Conservation (phyloP, 441 rosid genomes). For the Pelargonium cotyledonis region DNA sequence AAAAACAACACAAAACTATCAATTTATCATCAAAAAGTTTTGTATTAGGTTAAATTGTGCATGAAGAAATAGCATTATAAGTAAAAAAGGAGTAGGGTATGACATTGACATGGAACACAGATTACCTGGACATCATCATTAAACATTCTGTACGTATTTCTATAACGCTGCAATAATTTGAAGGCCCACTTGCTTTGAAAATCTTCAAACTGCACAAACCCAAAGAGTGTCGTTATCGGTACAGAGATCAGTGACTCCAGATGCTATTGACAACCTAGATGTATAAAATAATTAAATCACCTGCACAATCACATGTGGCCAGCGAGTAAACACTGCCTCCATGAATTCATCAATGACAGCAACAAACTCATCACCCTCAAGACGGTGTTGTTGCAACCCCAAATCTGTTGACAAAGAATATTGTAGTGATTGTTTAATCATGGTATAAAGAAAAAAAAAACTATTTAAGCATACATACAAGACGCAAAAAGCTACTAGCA, state of each 20-base stretch:
- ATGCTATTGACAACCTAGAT: neutral
- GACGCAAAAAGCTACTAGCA: neutral
- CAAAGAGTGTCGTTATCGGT: conserved; percentile 14
- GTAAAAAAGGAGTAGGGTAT: neutral
- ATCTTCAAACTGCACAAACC: conserved; percentile 81
- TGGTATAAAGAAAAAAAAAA: neutral
- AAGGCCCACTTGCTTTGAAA: conserved; percentile 99
- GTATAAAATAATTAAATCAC: conserved; percentile 27
- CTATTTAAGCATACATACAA: neutral
- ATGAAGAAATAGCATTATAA: neutral
- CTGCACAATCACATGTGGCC: conserved; percentile 99
- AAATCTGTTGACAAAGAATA: conserved; percentile 51
- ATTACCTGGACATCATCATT: conserved; percentile 99
- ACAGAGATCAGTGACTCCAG: neutral
- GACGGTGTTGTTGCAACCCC: conserved; percentile 90
- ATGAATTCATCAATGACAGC: conserved; percentile 87
- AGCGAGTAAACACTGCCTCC: conserved; percentile 98
- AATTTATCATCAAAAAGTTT: neutral
- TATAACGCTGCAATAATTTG: conserved; percentile 86
- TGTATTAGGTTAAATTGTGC: neutral
- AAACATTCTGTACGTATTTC: conserved; percentile 81
- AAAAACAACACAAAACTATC: neutral
- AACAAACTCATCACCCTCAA: conserved; percentile 74
- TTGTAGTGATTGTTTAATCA: conserved; percentile 9
- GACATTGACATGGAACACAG: neutral